Evolutionary conservation across 306 rosid species (phyloP).

Genomic region (Pachyrhizus erosus): DNA sequence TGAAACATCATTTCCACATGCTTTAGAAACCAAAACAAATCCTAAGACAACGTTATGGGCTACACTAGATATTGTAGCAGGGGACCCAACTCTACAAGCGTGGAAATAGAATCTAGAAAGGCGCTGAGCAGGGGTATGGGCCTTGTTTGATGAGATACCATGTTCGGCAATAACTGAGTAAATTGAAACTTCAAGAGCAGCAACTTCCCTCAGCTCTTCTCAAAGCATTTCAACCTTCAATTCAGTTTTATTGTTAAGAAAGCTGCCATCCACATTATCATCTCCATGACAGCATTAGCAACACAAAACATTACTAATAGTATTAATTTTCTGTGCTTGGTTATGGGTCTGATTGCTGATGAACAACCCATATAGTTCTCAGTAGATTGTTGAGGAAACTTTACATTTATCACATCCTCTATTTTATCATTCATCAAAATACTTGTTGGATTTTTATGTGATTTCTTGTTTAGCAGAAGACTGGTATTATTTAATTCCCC

Average conservation of each 20-base stretch:
- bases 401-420: conserved; percentile 49
- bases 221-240: conserved; percentile 70
- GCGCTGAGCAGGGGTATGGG: conserved; percentile 91
- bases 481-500: conserved; percentile 41
- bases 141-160: conserved; percentile 80
- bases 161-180: conserved; percentile 88
- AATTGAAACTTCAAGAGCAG: conserved; percentile 81
- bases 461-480: conserved; percentile 41
- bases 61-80: conserved; percentile 64
- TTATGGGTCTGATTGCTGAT: conserved; percentile 41
- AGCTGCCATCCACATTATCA: conserved; percentile 35
- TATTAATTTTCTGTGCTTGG: conserved; percentile 48
- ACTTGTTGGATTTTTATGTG: conserved; percentile 38
- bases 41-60: conserved; percentile 78
- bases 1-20: conserved; percentile 94
- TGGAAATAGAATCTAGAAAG: conserved; percentile 85
- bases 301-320: conserved; percentile 38
- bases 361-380: conserved; percentile 32
- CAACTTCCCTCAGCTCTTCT: conserved; percentile 87
- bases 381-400: conserved; percentile 49
- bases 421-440: conserved; percentile 49
- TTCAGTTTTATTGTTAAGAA: conserved; percentile 45
- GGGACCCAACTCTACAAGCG: conserved; percentile 62
- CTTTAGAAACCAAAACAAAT: conserved; percentile 83
- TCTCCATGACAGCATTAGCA: conserved; percentile 35